phyloP scores from a whole-genome alignment of 257 asterid genomes.

The Fraxinus cuspidata region DNA sequence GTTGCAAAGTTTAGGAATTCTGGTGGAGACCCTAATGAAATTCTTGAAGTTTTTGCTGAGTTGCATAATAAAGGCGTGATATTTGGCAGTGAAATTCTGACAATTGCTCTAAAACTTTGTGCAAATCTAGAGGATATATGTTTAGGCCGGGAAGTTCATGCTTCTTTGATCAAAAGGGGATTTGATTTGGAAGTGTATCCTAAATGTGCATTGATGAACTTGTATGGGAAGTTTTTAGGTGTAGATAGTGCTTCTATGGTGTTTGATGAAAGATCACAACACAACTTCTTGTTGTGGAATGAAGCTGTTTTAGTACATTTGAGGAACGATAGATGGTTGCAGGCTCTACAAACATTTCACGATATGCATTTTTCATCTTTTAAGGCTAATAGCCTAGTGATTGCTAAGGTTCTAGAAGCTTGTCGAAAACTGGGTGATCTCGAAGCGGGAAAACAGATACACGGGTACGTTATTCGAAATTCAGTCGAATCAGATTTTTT shows the following conservation, averaged over 20 bases:
- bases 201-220: slow-evolving; percentile 58
- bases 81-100: slow-evolving; percentile 41
- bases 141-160: slow-evolving; percentile 60
- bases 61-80: slow-evolving; percentile 47
- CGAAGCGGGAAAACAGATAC: slow-evolving; percentile 59
- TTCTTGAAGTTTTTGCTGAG: slow-evolving; percentile 51
- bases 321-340: slow-evolving; percentile 50
- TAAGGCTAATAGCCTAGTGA: slow-evolving; percentile 33
- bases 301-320: slow-evolving; percentile 57
- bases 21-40: slow-evolving; percentile 53
- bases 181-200: slow-evolving; percentile 44
- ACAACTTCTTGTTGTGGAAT: slow-evolving; percentile 51
- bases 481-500: slow-evolving; percentile 38
- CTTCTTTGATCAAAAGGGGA: slow-evolving; percentile 53
- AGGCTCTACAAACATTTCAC: slow-evolving; percentile 41
- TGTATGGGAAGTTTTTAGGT: slow-evolving; percentile 54
- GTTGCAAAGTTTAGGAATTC: slow-evolving; percentile 41
- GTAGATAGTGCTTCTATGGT: slow-evolving; percentile 39
- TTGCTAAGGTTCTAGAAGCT: slow-evolving; percentile 57
- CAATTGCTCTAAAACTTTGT: slow-evolving; percentile 50
- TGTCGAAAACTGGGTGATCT: slow-evolving; percentile 54
- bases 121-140: slow-evolving; percentile 36
- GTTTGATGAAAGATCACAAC: slow-evolving; percentile 38
- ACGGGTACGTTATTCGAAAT: slow-evolving; percentile 54
- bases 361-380: slow-evolving; percentile 36